Percentiles rank a stretch among this genome's conserved stretches.
phyloP scores from a whole-genome alignment of 2,329 filamentous ascomycete genomes.

The Ascochyta clinopodiicola region DNA sequence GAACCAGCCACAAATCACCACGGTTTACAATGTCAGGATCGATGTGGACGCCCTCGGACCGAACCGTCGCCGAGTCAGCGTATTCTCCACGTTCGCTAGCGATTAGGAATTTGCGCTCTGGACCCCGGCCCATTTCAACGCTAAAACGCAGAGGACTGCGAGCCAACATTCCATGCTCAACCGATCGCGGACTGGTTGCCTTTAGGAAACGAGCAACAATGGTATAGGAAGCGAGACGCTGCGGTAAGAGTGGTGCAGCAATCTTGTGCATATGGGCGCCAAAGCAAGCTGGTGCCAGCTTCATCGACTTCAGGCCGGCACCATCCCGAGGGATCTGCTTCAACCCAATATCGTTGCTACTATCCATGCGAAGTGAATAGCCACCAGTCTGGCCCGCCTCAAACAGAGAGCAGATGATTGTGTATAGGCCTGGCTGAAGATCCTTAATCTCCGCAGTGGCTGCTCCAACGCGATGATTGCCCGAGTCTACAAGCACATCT shows the following conservation, averaged over 20 bases:
- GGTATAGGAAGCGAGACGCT: conserved; percentile 67
- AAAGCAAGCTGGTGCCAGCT: conserved; percentile 63
- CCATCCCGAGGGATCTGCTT: conserved; percentile 72
- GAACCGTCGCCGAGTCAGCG: conserved; percentile 69
- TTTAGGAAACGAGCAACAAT: conserved; percentile 59
- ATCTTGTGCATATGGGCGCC: conserved; percentile 59
- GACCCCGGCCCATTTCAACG: conserved; percentile 75
- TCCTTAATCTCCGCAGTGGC: conserved; percentile 69
- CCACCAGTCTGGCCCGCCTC: conserved; percentile 77
- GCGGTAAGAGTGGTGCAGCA: conserved; percentile 58
- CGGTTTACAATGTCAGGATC: conserved; percentile 64
- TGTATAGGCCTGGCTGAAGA: conserved; percentile 78
- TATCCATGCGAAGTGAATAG: conserved; percentile 78
- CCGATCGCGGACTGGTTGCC: conserved; percentile 35
- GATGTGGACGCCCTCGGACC: conserved; percentile 77
- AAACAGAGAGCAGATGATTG: conserved; percentile 88
- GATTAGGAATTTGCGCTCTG: conserved; percentile 69
- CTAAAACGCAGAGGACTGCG: conserved; percentile 69
- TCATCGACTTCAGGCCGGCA: conserved; percentile 73
- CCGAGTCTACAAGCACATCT: conserved; percentile 81
- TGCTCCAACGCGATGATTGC: conserved; percentile 85
- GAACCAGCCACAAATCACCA: conserved; percentile 76
- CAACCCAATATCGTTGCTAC: conserved; percentile 63
- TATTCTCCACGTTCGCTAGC: conserved; percentile 77
- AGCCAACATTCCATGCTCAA: conserved; percentile 36